These are phyloP conservation scores for Mycosphaerella arachidis DNA, from an alignment of 2,329 filamentous ascomycete species.

Conservation along the genomic window DNA sequence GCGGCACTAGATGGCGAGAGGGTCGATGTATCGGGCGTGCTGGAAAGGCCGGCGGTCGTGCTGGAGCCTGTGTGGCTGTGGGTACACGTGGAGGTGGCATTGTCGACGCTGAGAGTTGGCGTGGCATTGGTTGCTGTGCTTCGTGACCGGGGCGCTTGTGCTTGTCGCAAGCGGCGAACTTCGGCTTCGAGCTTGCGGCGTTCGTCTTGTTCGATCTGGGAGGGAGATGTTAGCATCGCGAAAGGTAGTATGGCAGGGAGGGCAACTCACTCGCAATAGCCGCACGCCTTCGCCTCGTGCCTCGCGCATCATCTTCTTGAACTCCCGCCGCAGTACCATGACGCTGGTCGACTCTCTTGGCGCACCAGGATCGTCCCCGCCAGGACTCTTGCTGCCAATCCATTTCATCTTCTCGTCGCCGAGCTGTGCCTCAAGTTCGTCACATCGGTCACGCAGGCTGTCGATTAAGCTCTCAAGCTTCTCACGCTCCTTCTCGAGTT, in stretches of 20 bases:
- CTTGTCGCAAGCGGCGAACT: slow-evolving; percentile 51
- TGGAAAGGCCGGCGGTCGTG: neutral
- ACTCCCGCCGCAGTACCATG: slow-evolving; percentile 66
- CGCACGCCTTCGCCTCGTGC: slow-evolving; percentile 62
- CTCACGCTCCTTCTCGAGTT: slow-evolving; percentile 67
- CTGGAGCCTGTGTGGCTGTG: neutral
- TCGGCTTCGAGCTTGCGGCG: slow-evolving; percentile 61
- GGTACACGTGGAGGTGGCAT: neutral
- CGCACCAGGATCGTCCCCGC: slow-evolving; percentile 22
- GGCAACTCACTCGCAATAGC: slow-evolving; percentile 56
- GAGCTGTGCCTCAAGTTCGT: slow-evolving; percentile 59
- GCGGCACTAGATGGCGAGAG: slow-evolving; percentile 1
- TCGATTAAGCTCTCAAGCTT: slow-evolving; percentile 61
- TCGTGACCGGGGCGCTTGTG: slow-evolving; percentile 23
- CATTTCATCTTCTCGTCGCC: slow-evolving; percentile 64
- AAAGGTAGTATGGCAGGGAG: slow-evolving; percentile 2
- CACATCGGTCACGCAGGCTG: slow-evolving; percentile 58
- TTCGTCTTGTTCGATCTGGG: slow-evolving; percentile 67
- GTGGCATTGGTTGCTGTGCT: neutral
- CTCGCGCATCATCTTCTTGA: slow-evolving; percentile 77
- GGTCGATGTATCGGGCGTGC: slow-evolving; percentile 6
- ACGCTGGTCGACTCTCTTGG: slow-evolving; percentile 58
- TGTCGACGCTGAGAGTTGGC: neutral
- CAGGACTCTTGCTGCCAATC: slow-evolving; percentile 58
- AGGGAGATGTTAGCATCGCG: slow-evolving; percentile 24